Percentiles rank a stretch among this genome's conserved stretches.
Conservation (phyloP, 495 filamentous ascomycete genomes). For the Penicillium canariense region DNA sequence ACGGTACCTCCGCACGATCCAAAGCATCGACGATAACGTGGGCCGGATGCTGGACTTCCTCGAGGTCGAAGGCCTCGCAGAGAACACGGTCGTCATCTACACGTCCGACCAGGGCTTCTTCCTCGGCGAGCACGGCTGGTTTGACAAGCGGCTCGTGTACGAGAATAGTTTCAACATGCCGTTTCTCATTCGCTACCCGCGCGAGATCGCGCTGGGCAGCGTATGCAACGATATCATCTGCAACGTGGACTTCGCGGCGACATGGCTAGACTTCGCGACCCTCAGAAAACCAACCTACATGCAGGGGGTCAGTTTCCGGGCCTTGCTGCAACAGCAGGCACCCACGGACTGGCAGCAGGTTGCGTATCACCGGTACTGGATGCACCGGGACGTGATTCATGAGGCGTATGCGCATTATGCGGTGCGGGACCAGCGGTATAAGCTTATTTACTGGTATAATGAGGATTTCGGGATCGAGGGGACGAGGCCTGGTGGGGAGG, state of each 20-base stretch:
- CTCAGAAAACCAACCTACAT: constrained; percentile 39
- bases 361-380: constrained; percentile 48
- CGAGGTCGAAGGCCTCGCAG: constrained; percentile 29
- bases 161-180: constrained; percentile 49
- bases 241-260: constrained; percentile 48
- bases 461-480: constrained; percentile 38
- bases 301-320: constrained; percentile 39
- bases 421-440: constrained; percentile 41
- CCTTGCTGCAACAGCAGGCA: constrained; percentile 25
- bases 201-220: constrained; percentile 27
- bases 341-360: constrained; percentile 42
- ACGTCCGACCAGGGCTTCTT: constrained; percentile 49
- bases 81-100: constrained; percentile 44
- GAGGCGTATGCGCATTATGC: constrained; percentile 44
- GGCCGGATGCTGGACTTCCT: constrained; percentile 40
- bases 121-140: constrained; percentile 49
- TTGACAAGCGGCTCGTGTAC: constrained; percentile 50
- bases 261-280: constrained; percentile 36
- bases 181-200: constrained; percentile 40
- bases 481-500: constrained; percentile 30
- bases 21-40: constrained; percentile 44
- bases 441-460: constrained; percentile 49
- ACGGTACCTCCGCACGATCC: constrained; percentile 44
- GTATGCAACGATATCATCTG: constrained; percentile 41
- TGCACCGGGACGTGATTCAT: constrained; percentile 43